These are phyloP conservation scores for Blastocrithidia nonstop DNA, from an alignment of 208 protist genomes.

Conservation along the genomic window DNA sequence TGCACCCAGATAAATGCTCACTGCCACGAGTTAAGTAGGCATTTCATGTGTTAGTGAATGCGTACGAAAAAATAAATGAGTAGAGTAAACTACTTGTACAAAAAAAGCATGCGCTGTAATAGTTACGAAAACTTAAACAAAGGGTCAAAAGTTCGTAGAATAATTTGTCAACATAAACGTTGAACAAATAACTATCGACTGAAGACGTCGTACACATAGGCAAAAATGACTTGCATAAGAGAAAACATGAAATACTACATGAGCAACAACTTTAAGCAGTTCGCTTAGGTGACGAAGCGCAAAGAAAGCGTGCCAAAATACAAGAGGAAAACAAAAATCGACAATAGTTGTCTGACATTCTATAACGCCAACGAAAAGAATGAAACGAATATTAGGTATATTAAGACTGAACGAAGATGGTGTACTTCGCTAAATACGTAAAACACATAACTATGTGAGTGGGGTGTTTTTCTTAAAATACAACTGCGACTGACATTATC, in stretches of 20 bases:
- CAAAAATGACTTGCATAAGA: slow-evolving; percentile 35
- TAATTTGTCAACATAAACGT: no score
- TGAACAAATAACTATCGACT: no score
- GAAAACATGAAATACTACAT: slow-evolving; percentile 26
- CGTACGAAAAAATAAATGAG: slow-evolving; percentile 64
- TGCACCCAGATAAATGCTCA: slow-evolving; percentile 84
- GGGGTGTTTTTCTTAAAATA: no score
- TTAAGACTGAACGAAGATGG: no score
- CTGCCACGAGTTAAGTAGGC: slow-evolving; percentile 53
- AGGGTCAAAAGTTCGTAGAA: no score
- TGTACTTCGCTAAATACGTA: no score
- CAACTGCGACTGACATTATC: no score
- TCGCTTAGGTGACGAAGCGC: slow-evolving; percentile 61
- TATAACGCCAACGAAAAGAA: slow-evolving; percentile 68
- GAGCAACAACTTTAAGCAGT: slow-evolving; percentile 63
- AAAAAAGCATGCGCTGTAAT: slow-evolving; percentile 42
- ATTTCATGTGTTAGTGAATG: slow-evolving; percentile 63
- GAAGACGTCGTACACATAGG: slow-evolving; percentile 8
- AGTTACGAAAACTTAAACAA: slow-evolving; percentile 27
- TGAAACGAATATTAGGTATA: slow-evolving; percentile 65
- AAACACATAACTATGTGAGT: no score
- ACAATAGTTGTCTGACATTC: slow-evolving; percentile 31
- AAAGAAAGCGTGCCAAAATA: slow-evolving; percentile 28
- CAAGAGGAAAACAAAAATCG: slow-evolving; percentile 34
- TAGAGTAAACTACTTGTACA: no score